Evolutionary conservation across 805 yeast species (phyloP).

Genomic region (Candida maris): DNA sequence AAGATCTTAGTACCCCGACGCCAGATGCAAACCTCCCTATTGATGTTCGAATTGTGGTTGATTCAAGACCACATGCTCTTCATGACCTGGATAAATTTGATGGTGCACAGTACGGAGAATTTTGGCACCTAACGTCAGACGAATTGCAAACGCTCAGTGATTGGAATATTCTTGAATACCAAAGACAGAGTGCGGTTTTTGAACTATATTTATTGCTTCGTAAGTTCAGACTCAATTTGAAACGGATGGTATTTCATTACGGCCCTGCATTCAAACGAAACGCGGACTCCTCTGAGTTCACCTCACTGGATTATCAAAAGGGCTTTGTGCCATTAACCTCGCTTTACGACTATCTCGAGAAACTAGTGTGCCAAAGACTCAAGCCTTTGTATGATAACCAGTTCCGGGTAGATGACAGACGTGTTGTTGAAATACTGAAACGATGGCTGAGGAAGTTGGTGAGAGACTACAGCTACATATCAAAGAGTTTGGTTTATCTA

Average conservation of each 20-base stretch:
- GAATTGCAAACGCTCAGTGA: conserved; percentile 18
- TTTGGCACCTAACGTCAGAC: conserved; percentile 27
- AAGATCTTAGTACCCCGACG: too few relatives aligned
- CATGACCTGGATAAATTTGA: conserved; percentile 24
- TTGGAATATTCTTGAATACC: conserved; percentile 28
- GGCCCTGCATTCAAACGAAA: conserved; percentile 24
- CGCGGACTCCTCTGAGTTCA: conserved; percentile 17
- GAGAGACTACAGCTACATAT: conserved; percentile 24
- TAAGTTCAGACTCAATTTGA: conserved; percentile 25
- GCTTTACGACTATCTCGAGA: conserved; percentile 24
- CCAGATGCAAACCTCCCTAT: conserved; percentile 24
- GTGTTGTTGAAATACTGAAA: conserved; percentile 21
- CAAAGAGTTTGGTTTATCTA: conserved; percentile 28
- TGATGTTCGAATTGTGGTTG: conserved; percentile 21
- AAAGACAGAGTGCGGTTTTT: conserved; percentile 29
- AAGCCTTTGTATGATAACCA: conserved; percentile 28
- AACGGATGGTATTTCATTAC: conserved; percentile 26
- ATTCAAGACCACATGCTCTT: conserved; percentile 25
- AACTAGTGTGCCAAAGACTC: conserved; percentile 20
- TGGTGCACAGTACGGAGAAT: conserved; percentile 24
- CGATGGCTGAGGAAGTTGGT: conserved; percentile 28
- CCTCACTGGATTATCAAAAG: conserved; percentile 22
- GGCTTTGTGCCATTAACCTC: conserved; percentile 27
- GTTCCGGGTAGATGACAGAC: conserved; percentile 27
- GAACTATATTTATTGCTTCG: conserved; percentile 26